Evolutionary conservation across 2,329 filamentous ascomycete genomes (phyloP).

Genomic region (Botrytis paeoniae): DNA sequence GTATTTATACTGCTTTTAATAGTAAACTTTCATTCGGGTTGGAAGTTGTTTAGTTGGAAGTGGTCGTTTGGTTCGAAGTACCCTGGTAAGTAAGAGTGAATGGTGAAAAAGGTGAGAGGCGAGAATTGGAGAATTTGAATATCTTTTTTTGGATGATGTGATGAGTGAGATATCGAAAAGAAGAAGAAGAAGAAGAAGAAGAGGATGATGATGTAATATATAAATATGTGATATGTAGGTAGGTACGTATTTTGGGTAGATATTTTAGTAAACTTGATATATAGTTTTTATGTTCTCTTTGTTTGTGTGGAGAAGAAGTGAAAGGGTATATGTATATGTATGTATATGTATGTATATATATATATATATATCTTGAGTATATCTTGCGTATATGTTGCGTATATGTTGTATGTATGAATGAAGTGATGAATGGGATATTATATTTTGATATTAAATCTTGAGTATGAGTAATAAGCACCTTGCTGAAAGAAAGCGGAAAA

Average conservation of each 20-base stretch:
- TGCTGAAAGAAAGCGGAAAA: neutral
- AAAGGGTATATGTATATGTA: neutral
- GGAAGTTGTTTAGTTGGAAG: neutral
- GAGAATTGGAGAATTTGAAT: neutral
- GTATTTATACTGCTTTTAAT: neutral
- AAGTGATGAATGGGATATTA: neutral
- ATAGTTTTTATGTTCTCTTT: neutral
- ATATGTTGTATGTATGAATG: neutral
- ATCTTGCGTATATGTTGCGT: neutral
- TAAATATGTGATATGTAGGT: neutral
- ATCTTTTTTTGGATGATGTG: neutral
- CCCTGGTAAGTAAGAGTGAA: neutral
- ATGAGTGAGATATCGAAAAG: neutral
- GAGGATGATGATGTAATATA: neutral
- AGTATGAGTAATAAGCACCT: neutral
- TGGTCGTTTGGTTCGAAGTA: neutral
- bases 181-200: neutral
- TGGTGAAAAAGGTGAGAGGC: too few relatives aligned
- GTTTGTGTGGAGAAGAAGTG: neutral
- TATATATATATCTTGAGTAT: too few relatives aligned
- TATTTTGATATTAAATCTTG: neutral
- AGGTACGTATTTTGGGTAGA: neutral
- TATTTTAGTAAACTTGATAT: neutral
- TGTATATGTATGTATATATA: too few relatives aligned
- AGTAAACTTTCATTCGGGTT: neutral